Conservation (phyloP, 2,329 filamentous ascomycete genomes). For the Claviceps sp. region DNA sequence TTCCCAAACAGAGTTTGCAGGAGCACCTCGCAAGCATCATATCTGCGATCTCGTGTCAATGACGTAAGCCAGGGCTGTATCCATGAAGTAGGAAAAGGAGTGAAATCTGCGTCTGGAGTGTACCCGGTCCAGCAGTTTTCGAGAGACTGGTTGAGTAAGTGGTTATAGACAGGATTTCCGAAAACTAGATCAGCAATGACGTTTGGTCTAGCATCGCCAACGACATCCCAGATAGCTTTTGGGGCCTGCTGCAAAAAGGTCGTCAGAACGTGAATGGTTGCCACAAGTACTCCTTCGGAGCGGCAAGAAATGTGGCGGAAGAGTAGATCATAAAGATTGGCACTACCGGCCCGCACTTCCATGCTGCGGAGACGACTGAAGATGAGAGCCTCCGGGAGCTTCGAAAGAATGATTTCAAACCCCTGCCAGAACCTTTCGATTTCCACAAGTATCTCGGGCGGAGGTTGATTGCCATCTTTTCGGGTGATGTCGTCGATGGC, state of each 20-base stretch:
- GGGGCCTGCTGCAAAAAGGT: slow-evolving; percentile 62
- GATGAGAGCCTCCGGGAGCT: slow-evolving; percentile 60
- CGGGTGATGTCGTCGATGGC: slow-evolving; percentile 49
- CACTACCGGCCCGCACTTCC: slow-evolving; percentile 48
- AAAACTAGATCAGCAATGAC: slow-evolving; percentile 78
- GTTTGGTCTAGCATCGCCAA: slow-evolving; percentile 66
- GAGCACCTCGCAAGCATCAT: slow-evolving; percentile 69
- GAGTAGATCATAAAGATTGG: slow-evolving; percentile 51
- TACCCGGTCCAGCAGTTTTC: slow-evolving; percentile 26
- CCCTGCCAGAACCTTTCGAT: slow-evolving; percentile 72
- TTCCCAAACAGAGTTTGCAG: slow-evolving; percentile 60
- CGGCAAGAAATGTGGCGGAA: slow-evolving; percentile 40
- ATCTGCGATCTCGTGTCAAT: slow-evolving; percentile 60
- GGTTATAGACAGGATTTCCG: slow-evolving; percentile 51
- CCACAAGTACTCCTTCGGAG: slow-evolving; percentile 46
- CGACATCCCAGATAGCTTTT: slow-evolving; percentile 75
- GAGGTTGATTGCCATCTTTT: slow-evolving; percentile 25
- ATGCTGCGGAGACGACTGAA: slow-evolving; percentile 66
- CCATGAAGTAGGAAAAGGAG: slow-evolving; percentile 62
- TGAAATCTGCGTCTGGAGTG: slow-evolving; percentile 32
- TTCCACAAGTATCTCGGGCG: slow-evolving; percentile 24
- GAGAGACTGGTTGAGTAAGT: slow-evolving; percentile 48
- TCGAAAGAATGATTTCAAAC: slow-evolving; percentile 58
- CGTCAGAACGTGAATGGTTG: slow-evolving; percentile 57
- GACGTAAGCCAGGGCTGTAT: slow-evolving; percentile 65